Evolutionary conservation across 2,329 filamentous ascomycete species (phyloP).

Genomic region (Leptographium flavum): DNA sequence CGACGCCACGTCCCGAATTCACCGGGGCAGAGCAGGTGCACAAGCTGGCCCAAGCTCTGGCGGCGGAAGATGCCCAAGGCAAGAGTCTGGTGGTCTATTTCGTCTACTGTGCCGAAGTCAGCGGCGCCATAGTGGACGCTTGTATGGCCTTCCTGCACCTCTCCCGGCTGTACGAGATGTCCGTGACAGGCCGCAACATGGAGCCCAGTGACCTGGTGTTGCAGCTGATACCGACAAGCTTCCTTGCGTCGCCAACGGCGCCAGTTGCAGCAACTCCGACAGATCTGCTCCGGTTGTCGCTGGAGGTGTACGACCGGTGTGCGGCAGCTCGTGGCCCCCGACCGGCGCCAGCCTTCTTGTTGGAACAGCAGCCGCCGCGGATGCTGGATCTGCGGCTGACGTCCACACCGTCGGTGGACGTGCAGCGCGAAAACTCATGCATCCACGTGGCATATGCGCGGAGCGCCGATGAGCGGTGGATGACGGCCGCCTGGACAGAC

Average conservation of each 20-base stretch:
- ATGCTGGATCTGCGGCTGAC: constrained; percentile 63
- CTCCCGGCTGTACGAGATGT: constrained; percentile 46
- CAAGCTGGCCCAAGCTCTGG: constrained; percentile 31
- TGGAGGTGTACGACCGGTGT: constrained; percentile 69
- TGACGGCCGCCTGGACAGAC: constrained; percentile 71
- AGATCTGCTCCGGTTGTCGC: constrained; percentile 48
- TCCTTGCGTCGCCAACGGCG: constrained; percentile 48
- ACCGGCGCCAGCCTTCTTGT: constrained; percentile 55
- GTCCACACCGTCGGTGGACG: constrained; percentile 52
- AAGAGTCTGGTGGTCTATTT: constrained; percentile 65
- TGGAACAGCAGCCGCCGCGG: constrained; percentile 56
- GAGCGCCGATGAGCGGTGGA: constrained; percentile 63
- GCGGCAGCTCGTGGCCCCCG: constrained; percentile 39
- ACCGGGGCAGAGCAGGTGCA: constrained; percentile 33
- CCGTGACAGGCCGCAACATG: constrained; percentile 17
- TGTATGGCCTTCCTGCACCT: constrained; percentile 62
- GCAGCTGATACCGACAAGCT: constrained; percentile 56
- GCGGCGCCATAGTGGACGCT: constrained; percentile 50
- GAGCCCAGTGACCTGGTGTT: constrained; percentile 54
- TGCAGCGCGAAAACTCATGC: constrained; percentile 65
- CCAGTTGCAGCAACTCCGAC: constrained; percentile 47
- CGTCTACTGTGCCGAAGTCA: constrained; percentile 51
- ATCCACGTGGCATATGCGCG: constrained; percentile 69
- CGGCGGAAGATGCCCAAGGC: constrained; percentile 25
- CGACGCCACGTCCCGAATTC: constrained; percentile 25